Conservation (phyloP, 495 filamentous ascomycete species). For the Parmelia sp. region DNA sequence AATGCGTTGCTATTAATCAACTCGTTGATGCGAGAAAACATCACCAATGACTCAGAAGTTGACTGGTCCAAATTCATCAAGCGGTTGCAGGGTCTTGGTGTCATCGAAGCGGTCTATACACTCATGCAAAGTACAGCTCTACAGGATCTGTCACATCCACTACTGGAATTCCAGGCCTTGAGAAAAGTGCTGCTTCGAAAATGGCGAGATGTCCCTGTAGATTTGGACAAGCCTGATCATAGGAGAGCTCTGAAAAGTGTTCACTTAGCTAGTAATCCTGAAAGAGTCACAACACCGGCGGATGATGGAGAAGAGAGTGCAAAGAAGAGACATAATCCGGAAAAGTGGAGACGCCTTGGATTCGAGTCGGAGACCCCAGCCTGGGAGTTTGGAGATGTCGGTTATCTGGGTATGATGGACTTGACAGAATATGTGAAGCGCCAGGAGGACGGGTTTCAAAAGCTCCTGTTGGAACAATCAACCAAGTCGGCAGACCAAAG, state of each 20-base stretch:
- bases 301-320: slow-evolving; percentile 38
- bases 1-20: slow-evolving; percentile 95
- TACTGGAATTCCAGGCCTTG: slow-evolving; percentile 88
- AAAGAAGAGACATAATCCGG: slow-evolving; percentile 69
- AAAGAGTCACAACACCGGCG: slow-evolving; percentile 36
- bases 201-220: slow-evolving; percentile 80
- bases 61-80: slow-evolving; percentile 98
- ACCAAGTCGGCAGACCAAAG: slow-evolving; percentile 61
- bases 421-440: slow-evolving; percentile 86
- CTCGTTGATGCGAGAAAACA: slow-evolving; percentile 85
- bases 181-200: slow-evolving; percentile 86
- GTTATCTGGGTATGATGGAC: slow-evolving; percentile 97
- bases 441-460: slow-evolving; percentile 87
- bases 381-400: slow-evolving; percentile 74
- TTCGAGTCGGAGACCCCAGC: slow-evolving; percentile 88
- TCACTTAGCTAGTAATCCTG: slow-evolving; percentile 73
- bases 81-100: slow-evolving; percentile 81
- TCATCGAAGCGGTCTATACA: slow-evolving; percentile 84
- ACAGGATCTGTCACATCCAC: slow-evolving; percentile 87
- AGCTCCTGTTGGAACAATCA: slow-evolving; percentile 83
- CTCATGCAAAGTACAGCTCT: slow-evolving; percentile 90
- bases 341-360: slow-evolving; percentile 89
- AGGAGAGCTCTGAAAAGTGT: slow-evolving; percentile 77
- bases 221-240: slow-evolving; percentile 84
- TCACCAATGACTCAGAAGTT: slow-evolving; percentile 65